Conservation (phyloP, 495 filamentous ascomycete species). For the Aspergillus wentii region DNA sequence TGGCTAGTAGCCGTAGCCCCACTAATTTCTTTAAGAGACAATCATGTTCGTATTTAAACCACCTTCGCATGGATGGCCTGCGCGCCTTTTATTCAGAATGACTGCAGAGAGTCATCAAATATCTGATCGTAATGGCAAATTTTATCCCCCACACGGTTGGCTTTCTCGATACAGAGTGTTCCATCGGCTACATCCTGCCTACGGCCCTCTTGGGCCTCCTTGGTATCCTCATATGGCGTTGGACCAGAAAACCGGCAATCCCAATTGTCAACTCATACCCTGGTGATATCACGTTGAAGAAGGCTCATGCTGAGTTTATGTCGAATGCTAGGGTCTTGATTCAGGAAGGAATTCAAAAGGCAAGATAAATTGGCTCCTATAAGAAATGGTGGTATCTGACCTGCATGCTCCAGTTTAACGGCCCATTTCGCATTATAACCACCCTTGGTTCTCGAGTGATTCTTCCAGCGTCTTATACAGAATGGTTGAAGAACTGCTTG, state of each 20-base stretch:
- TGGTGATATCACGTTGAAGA: conserved; percentile 1
- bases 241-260: not conserved
- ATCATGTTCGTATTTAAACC: too few relatives aligned
- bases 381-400: not conserved
- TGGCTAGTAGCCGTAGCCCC: too few relatives aligned
- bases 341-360: not conserved
- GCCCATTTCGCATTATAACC: conserved; percentile 10
- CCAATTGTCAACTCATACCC: conserved; percentile 4
- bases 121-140: not conserved
- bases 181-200: not conserved
- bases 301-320: not conserved
- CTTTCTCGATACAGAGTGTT: not conserved
- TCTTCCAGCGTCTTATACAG: conserved; percentile 6
- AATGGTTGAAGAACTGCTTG: conserved; percentile 7
- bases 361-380: not conserved
- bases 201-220: not conserved
- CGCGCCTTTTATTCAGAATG: too few relatives aligned
- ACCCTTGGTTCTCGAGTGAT: conserved; percentile 7
- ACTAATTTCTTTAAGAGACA: too few relatives aligned
- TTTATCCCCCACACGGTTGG: not conserved
- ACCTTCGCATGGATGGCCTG: too few relatives aligned
- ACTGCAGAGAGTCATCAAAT: too few relatives aligned
- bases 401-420: conserved; percentile 2
- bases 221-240: not conserved
- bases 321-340: not conserved